Evolutionary conservation across 441 rosid genomes (phyloP).

Genomic region (Populus hybrid): DNA sequence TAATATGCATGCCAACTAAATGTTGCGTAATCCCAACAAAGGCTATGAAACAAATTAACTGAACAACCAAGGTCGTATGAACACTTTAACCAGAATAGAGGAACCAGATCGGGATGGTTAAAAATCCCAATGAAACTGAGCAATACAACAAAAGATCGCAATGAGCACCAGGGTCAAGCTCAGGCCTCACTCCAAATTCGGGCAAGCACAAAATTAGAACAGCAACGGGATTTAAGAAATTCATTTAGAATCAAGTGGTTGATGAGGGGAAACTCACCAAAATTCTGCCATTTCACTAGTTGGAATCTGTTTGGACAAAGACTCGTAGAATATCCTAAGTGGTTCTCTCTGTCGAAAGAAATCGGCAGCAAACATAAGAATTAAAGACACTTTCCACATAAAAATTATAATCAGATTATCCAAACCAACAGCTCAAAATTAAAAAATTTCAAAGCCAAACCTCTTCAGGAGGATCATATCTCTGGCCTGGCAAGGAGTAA

Average conservation of each 20-base stretch:
- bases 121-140: too few relatives aligned
- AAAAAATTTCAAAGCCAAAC: constrained; percentile 29
- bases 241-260: neutral
- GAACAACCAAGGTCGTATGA: too few relatives aligned
- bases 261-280: constrained; percentile 50
- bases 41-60: too few relatives aligned
- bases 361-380: constrained; percentile 10
- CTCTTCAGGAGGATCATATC: constrained; percentile 87
- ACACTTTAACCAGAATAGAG: too few relatives aligned
- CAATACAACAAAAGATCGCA: too few relatives aligned
- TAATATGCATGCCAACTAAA: too few relatives aligned
- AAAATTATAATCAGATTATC: neutral
- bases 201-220: too few relatives aligned
- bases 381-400: neutral
- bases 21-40: too few relatives aligned
- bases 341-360: constrained; percentile 76
- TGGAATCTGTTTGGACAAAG: too few relatives aligned
- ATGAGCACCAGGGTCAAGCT: too few relatives aligned
- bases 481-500: constrained; percentile 76
- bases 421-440: constrained; percentile 9
- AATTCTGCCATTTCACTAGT: constrained; percentile 49
- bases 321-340: constrained; percentile 13
- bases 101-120: too few relatives aligned
- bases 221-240: neutral
- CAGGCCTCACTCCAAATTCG: too few relatives aligned